phyloP scores from a whole-genome alignment of 257 asterid genomes.

The Knoxia roxburghii region DNA sequence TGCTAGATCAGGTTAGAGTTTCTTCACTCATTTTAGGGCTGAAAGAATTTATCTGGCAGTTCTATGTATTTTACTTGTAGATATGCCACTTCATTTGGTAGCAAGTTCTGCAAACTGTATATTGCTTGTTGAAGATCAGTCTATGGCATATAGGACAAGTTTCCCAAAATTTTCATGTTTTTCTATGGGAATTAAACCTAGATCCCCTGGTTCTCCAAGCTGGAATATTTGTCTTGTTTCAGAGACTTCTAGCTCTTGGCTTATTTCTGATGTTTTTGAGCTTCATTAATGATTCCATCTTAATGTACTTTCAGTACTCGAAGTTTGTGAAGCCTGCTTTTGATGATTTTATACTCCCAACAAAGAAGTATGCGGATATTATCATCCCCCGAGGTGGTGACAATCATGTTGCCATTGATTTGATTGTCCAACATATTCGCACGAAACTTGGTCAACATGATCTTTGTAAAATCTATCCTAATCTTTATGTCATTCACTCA shows the following conservation, averaged over 20 bases:
- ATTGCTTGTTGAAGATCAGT: slow-evolving; percentile 1
- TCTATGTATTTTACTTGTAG: not conserved
- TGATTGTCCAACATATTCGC: slow-evolving; percentile 96
- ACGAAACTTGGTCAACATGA: slow-evolving; percentile 99
- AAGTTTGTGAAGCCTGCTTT: slow-evolving; percentile 98
- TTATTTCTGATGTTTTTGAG: slow-evolving; percentile 2
- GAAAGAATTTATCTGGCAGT: not conserved
- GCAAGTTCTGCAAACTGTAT: not conserved
- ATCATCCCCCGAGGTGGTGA: slow-evolving; percentile 99
- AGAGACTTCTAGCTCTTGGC: not conserved
- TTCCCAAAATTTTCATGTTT: not conserved
- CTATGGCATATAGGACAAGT: not conserved
- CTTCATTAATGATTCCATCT: slow-evolving; percentile 18
- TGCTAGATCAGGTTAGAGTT: slow-evolving; percentile 85
- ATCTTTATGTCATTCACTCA: slow-evolving; percentile 86
- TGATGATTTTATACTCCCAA: slow-evolving; percentile 97
- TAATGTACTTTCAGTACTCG: slow-evolving; percentile 68
- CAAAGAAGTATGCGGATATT: slow-evolving; percentile 94
- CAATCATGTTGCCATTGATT: slow-evolving; percentile 96
- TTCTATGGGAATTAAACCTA: not conserved
- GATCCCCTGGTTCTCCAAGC: not conserved
- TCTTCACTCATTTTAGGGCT: not conserved
- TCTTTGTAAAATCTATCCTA: slow-evolving; percentile 97
- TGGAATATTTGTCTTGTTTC: not conserved
- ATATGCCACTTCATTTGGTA: not conserved